Base-by-base conservation (phyloP, 768 basidiomycete genomes). In the Trametes villosa region DNA sequence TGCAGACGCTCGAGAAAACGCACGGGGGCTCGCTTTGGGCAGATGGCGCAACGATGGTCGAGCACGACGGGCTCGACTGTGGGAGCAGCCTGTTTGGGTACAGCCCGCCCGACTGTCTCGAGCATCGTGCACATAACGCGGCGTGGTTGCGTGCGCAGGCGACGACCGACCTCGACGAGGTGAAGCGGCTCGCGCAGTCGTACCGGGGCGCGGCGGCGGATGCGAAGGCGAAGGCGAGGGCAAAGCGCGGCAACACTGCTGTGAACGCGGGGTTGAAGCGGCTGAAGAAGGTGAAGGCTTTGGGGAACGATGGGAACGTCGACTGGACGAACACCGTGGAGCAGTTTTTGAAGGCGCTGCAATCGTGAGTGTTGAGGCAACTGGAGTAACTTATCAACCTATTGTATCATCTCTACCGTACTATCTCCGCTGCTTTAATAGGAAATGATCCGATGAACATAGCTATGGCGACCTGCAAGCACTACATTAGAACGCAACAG, bases 81-180 rank as follows among this genome's bases (percentile, higher is more conserved):
- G 74, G 74, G 26, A 77, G 77, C n/a, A 68, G 59, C 30, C 67
- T 82, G 18, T 76, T 80, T 11, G 84, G 85, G 12, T 90, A 88
- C 68, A 62, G 71, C 1, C 74, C 71, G 22, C 84, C 86, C 0
- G 77, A 92, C 65, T 88, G 86, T 66, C 76, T 92, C 51, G 72
- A 70, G 4, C 90, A 93, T 68, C 82, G 91, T 9, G 83, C 91
- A 13, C 72, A 72, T 30, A 82, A 79, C 47, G 83, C 86, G 3
- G 81, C 81, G 2, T 95, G 88, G 76, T 76, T 94, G 44, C 80
- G 84, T 34, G 92, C 92, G 3, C 93, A 95, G 72, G 87, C 90
- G 3, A 88, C 87, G 9, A 75, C 77, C 12, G 87, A 91, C 68
- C 83, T 89, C 53, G 81, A 80, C 9, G 88, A 94, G 72, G 82